Evolutionary conservation across 169 alveolate species (phyloP).

Genomic region (Babesia ovata): DNA sequence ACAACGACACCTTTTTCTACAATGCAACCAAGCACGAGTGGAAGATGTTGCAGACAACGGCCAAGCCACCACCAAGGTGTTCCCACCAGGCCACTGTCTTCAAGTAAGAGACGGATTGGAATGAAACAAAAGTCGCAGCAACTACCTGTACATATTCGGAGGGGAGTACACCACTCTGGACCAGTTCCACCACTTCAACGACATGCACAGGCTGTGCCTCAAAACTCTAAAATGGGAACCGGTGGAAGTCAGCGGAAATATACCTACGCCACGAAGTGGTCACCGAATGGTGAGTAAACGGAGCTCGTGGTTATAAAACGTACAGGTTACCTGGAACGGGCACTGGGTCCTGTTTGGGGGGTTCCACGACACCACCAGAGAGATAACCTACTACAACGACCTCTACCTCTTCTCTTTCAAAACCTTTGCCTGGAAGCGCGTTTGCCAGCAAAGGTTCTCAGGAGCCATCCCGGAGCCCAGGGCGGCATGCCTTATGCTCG

Average conservation of each 20-base stretch:
- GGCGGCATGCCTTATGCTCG: conserved; percentile 66
- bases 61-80: conserved; percentile 87
- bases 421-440: conserved; percentile 58
- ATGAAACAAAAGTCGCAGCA: conserved; percentile 52
- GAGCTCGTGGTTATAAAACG: background rate
- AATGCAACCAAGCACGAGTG: conserved; percentile 83
- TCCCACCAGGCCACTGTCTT: conserved; percentile 86
- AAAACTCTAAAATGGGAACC: conserved; percentile 80
- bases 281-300: conserved; percentile 83
- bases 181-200: conserved; percentile 88
- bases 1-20: conserved; percentile 83
- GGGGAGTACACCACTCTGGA: conserved; percentile 87
- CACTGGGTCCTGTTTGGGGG: conserved; percentile 89
- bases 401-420: conserved; percentile 75
- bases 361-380: conserved; percentile 84
- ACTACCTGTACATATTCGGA: conserved; percentile 85
- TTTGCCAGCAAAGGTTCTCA: conserved; percentile 56
- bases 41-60: conserved; percentile 73
- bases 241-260: conserved; percentile 76
- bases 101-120: conserved; percentile 54
- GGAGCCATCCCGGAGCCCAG: conserved; percentile 60
- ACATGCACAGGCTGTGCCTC: conserved; percentile 82
- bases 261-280: conserved; percentile 90
- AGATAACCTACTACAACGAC: conserved; percentile 85
- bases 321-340: conserved; percentile 82